Evolutionary conservation across 2,329 filamentous ascomycete species (phyloP).

Genomic region (Apiospora pterosperma): DNA sequence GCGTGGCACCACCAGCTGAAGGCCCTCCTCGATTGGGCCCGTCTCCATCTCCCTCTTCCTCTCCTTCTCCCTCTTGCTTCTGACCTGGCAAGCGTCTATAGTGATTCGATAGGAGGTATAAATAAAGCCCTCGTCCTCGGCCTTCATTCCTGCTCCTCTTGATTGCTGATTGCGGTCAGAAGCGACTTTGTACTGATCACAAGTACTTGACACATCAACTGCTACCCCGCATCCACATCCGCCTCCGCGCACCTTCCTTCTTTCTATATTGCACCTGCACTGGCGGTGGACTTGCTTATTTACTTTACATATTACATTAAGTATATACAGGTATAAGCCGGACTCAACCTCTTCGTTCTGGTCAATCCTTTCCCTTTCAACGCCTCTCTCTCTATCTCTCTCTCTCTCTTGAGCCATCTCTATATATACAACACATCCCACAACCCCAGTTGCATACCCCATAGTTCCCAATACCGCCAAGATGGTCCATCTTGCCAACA

Average conservation of each 20-base stretch:
- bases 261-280: not conserved
- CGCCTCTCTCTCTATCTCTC: not conserved
- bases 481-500: slow-evolving; percentile 51
- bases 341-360: not conserved
- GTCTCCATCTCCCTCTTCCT: not conserved
- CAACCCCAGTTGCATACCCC: not conserved
- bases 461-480: slow-evolving; percentile 14
- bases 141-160: not conserved
- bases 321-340: not conserved
- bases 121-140: not conserved
- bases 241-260: not conserved
- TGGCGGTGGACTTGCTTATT: not conserved
- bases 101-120: not conserved
- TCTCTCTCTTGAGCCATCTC: too few species aligned
- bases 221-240: not conserved
- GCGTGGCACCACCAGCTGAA: not conserved
- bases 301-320: not conserved
- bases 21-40: too few species aligned
- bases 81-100: not conserved
- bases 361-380: not conserved
- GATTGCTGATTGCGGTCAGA: not conserved
- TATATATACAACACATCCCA: not conserved
- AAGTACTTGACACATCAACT: not conserved
- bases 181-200: not conserved
- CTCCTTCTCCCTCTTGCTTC: not conserved